Percentiles rank a stretch among this genome's conserved stretches.
These are phyloP conservation scores for Dendrocalamus latiflorus DNA, from an alignment of 202 grass and related monocot species.

Conservation along the genomic window DNA sequence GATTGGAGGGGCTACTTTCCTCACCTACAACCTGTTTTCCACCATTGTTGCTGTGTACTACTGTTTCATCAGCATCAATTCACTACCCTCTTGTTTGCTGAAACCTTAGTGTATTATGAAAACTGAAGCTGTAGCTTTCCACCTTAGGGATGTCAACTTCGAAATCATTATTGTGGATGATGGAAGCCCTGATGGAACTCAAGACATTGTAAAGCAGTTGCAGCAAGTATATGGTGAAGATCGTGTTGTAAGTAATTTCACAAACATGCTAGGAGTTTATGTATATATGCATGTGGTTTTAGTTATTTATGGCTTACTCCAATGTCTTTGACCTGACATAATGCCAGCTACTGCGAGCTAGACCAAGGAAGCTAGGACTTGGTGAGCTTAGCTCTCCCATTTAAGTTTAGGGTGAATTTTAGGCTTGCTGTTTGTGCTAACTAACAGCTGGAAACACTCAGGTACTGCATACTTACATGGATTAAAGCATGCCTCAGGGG, in stretches of 20 bases:
- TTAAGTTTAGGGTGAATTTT: constrained; percentile 1
- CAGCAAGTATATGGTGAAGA: constrained; percentile 92
- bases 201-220: constrained; percentile 90
- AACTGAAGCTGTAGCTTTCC: neutral
- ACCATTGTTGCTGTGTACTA: neutral
- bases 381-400: too few relatives aligned
- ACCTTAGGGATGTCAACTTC: constrained; percentile 63
- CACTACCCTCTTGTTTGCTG: neutral
- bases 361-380: constrained; percentile 91
- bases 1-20: neutral
- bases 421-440: neutral
- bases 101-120: neutral
- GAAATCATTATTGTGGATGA: constrained; percentile 98
- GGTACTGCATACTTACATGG: constrained; percentile 93
- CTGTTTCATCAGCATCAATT: neutral
- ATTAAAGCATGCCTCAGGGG: constrained; percentile 74
- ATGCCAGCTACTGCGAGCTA: constrained; percentile 71
- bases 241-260: constrained; percentile 57
- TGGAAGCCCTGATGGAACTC: constrained; percentile 97
- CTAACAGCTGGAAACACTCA: constrained; percentile 31
- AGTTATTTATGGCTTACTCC: constrained; percentile 18
- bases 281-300: neutral
- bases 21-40: neutral
- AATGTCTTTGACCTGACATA: constrained; percentile 24
- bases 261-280: neutral